Conservation (phyloP, 2,329 filamentous ascomycete genomes). For the Cercospora sp. region DNA sequence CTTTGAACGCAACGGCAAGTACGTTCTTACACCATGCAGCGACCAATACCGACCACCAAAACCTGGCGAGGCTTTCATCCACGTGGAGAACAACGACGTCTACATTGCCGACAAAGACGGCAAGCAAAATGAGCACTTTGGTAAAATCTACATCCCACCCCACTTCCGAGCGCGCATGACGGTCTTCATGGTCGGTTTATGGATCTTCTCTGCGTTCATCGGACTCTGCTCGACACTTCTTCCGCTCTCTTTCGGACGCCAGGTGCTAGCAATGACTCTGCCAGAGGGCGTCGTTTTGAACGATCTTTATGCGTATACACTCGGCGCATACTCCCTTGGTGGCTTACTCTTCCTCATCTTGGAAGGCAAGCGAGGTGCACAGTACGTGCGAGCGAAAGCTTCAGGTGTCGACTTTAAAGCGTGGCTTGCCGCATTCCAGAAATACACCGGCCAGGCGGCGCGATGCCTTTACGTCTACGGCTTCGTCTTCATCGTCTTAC, state of each 20-base stretch:
- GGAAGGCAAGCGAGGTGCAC: conserved; percentile 22
- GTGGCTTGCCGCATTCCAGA: conserved; percentile 29
- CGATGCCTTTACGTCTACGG: conserved; percentile 72
- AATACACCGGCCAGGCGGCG: conserved; percentile 40
- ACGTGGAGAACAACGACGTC: conserved; percentile 63
- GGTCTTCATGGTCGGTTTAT: conserved; percentile 84
- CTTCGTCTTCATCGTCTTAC: conserved; percentile 75
- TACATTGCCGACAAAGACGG: conserved; percentile 37
- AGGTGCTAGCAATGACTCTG: conserved; percentile 71
- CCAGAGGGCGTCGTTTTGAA: conserved; percentile 75
- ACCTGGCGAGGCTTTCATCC: conserved; percentile 75
- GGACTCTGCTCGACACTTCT: conserved; percentile 83
- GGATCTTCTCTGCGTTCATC: conserved; percentile 86
- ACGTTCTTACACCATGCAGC: conserved; percentile 88
- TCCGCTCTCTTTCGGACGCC: conserved; percentile 80
- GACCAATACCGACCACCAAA: conserved; percentile 95
- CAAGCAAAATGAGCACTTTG: conserved; percentile 48
- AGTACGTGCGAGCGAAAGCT: conserved; percentile 23
- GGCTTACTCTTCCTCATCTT: conserved; percentile 59
- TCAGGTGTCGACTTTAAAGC: conserved; percentile 27
- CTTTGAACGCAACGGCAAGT: conserved; percentile 72
- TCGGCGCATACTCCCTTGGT: conserved; percentile 80
- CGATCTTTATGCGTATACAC: conserved; percentile 93
- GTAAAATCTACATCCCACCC: conserved; percentile 72
- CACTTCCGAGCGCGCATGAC: conserved; percentile 78